These are phyloP conservation scores for Vitis riparia DNA, from an alignment of 164 flowering plant species.

Conservation along the genomic window DNA sequence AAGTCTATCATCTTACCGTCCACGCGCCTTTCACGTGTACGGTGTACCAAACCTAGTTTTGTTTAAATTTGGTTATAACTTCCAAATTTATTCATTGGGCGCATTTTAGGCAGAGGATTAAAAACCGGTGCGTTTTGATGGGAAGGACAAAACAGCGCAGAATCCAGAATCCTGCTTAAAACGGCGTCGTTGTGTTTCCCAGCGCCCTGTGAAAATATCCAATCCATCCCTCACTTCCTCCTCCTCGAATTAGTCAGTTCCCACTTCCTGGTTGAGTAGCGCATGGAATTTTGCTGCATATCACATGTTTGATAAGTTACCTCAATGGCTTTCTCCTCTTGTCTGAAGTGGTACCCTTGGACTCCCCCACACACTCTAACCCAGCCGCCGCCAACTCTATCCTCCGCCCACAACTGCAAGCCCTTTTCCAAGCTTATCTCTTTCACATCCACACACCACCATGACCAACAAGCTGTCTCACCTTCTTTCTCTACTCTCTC, in stretches of 20 bases:
- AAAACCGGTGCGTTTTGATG: too few relatives aligned
- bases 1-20: too few relatives aligned
- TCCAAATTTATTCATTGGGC: too few relatives aligned
- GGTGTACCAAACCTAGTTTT: too few relatives aligned
- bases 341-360: conserved; percentile 38
- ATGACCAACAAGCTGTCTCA: conserved; percentile 8
- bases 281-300: neutral
- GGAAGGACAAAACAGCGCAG: too few relatives aligned
- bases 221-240: neutral
- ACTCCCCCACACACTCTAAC: conserved; percentile 12
- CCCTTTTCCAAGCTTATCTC: conserved; percentile 26
- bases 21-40: too few relatives aligned
- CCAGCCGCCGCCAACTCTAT: conserved; percentile 4
- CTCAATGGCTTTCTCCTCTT: conserved; percentile 48
- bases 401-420: conserved; percentile 4
- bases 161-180: too few relatives aligned
- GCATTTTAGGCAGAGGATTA: too few relatives aligned
- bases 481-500: conserved; percentile 19
- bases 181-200: too few relatives aligned
- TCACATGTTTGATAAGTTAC: conserved; percentile 29
- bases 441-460: conserved; percentile 22
- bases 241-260: neutral
- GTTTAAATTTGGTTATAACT: too few relatives aligned
- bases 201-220: too few relatives aligned
- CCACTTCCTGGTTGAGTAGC: neutral